Percentiles rank a stretch among this genome's conserved stretches.
Conservation (phyloP, 441 rosid species). For the Omphalea diandra region DNA sequence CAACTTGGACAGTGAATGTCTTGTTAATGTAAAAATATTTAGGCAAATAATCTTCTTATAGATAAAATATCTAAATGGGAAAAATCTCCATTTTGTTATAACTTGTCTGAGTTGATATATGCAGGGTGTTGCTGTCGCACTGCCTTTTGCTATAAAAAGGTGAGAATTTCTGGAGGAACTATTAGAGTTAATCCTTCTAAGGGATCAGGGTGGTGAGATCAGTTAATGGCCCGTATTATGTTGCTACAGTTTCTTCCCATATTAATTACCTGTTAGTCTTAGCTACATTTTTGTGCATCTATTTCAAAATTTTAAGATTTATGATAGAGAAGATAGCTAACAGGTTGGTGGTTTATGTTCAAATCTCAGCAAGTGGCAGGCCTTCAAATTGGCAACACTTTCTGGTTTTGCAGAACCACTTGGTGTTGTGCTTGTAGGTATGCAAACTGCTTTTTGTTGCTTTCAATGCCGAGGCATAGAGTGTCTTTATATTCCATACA, state of each 20-base stretch:
- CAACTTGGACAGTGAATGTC: neutral
- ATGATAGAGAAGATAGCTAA: conserved; percentile 15
- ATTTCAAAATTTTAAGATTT: neutral
- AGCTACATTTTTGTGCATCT: neutral
- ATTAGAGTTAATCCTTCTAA: conserved; percentile 15
- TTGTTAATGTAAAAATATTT: neutral
- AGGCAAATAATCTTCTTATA: conserved; percentile 8
- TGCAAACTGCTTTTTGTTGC: conserved; percentile 23
- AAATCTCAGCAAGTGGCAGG: conserved; percentile 96
- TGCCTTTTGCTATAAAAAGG: conserved; percentile 99
- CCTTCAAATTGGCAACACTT: conserved; percentile 92
- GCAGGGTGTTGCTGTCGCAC: conserved; percentile 98
- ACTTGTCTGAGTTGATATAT: conserved; percentile 24
- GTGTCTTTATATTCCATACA: neutral
- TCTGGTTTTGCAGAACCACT: conserved; percentile 98
- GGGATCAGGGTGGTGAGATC: neutral
- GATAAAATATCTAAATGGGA: neutral
- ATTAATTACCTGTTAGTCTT: neutral
- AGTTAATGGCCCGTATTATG: neutral
- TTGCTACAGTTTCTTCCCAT: neutral
- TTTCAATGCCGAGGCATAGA: neutral
- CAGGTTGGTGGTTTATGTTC: conserved; percentile 14
- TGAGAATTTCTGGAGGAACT: conserved; percentile 29
- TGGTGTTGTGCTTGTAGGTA: conserved; percentile 91
- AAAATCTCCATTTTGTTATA: conserved; percentile 11